Evolutionary conservation across 805 yeast species (phyloP).

Genomic region (Myxozyma nipponensis): DNA sequence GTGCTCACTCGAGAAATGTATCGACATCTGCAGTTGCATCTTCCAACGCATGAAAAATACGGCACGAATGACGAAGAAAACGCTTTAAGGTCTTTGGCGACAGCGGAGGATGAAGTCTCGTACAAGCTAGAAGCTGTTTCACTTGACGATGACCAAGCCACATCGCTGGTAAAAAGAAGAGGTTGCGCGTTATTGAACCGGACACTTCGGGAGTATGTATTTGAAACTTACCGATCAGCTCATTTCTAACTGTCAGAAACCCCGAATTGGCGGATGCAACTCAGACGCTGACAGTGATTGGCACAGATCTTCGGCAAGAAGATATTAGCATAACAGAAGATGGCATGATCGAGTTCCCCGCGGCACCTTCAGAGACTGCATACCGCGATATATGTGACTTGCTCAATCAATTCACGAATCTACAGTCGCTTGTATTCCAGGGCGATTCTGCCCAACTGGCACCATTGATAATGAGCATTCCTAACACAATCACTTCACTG

Average conservation of each 20-base stretch:
- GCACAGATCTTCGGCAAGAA: conserved; percentile 14
- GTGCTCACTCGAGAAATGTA: conserved; percentile 23
- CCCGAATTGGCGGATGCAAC: conserved; percentile 14
- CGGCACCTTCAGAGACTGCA: conserved; percentile 13
- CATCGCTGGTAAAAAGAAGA: conserved; percentile 8
- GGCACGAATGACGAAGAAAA: background rate
- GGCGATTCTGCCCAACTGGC: conserved; percentile 27
- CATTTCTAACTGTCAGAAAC: conserved; percentile 1
- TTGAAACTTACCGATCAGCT: too few relatives aligned
- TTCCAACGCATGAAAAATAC: conserved; percentile 16
- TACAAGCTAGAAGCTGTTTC: conserved; percentile 15
- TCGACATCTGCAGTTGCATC: conserved; percentile 14
- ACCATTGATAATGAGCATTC: conserved; percentile 15
- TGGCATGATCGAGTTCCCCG: conserved; percentile 20
- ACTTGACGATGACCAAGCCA: too few relatives aligned
- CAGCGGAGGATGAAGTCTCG: conserved; percentile 10
- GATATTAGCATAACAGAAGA: conserved; percentile 14
- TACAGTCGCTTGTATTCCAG: conserved; percentile 16
- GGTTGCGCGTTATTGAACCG: conserved; percentile 25
- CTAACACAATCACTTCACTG: conserved; percentile 10
- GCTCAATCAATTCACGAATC: conserved; percentile 10
- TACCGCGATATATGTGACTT: conserved; percentile 22
- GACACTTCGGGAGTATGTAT: conserved; percentile 21
- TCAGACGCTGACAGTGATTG: conserved; percentile 12
- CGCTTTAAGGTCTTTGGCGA: conserved; percentile 4